These are phyloP conservation scores for Serendipita indica DNA, from an alignment of 768 basidiomycete genomes.

Conservation along the genomic window DNA sequence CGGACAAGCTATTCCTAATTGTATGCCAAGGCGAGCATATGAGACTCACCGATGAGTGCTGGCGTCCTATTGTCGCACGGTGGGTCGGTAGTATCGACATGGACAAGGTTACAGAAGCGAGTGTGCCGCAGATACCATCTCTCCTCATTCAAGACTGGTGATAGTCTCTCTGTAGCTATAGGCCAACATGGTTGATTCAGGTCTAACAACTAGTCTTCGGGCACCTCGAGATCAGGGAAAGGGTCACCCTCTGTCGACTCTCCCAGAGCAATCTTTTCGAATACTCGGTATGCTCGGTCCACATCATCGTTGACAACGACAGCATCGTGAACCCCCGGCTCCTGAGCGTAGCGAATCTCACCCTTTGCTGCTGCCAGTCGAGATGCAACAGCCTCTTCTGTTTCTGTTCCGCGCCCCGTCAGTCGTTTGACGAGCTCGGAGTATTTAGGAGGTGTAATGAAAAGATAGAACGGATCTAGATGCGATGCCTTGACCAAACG, in stretches of 20 bases:
- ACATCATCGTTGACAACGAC: slow-evolving; percentile 86
- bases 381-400: slow-evolving; percentile 51
- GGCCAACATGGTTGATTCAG: background rate
- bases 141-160: background rate
- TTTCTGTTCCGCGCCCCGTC: slow-evolving; percentile 70
- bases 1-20: slow-evolving; percentile 40
- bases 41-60: slow-evolving; percentile 19
- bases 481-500: slow-evolving; percentile 67
- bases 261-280: slow-evolving; percentile 64
- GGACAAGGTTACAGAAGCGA: background rate
- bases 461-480: slow-evolving; percentile 76
- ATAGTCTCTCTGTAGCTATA: background rate
- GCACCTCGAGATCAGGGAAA: slow-evolving; percentile 36
- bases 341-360: slow-evolving; percentile 74
- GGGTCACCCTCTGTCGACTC: slow-evolving; percentile 42
- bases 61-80: background rate
- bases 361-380: slow-evolving; percentile 62
- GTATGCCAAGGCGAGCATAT: slow-evolving; percentile 66
- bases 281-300: slow-evolving; percentile 63
- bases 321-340: slow-evolving; percentile 58
- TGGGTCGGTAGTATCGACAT: background rate
- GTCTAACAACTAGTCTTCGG: slow-evolving; percentile 6
- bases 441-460: slow-evolving; percentile 80
- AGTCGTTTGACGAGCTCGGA: slow-evolving; percentile 55
- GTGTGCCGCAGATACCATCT: background rate